Percentiles rank a stretch among this genome's conserved stretches.
These are phyloP conservation scores for Chara braunii DNA, from an alignment of 139 green algal species.

Conservation along the genomic window DNA sequence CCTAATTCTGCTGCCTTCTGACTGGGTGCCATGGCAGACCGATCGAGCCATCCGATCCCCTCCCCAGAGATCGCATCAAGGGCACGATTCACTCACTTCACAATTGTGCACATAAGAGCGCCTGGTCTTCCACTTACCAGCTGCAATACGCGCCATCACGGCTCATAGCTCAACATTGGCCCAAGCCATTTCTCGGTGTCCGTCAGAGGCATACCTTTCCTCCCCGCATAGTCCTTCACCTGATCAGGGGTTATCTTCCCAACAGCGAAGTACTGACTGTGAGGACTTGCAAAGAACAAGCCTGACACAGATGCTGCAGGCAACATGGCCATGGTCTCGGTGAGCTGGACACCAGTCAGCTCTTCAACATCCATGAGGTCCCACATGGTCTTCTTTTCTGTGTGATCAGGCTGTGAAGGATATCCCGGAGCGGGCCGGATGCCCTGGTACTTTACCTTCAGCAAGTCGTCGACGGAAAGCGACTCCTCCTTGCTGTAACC, in stretches of 20 bases:
- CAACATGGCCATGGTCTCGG: conserved; percentile 92
- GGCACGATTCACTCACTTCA: too few species aligned
- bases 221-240: conserved; percentile 75
- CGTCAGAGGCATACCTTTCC: conserved; percentile 78
- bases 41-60: too few species aligned
- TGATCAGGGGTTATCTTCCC: conserved; percentile 94
- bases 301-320: conserved; percentile 84
- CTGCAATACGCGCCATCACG: too few species aligned
- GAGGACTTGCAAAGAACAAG: conserved; percentile 84
- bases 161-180: conserved; percentile 86
- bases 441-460: conserved; percentile 96
- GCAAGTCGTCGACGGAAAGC: conserved; percentile 79
- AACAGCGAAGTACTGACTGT: conserved; percentile 90
- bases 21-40: too few species aligned
- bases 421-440: conserved; percentile 96
- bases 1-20: too few species aligned
- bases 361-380: conserved; percentile 74
- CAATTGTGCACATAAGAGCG: too few species aligned
- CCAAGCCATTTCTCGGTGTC: conserved; percentile 79
- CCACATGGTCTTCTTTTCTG: conserved; percentile 96
- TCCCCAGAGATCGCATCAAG: too few species aligned
- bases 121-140: too few species aligned
- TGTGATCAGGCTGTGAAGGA: conserved; percentile 97
- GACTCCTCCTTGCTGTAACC: conserved; percentile 84
- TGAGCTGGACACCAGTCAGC: conserved; percentile 76